Evolutionary conservation across 345 rosid genomes (phyloP).

Genomic region (Noccaea bulbosa): DNA sequence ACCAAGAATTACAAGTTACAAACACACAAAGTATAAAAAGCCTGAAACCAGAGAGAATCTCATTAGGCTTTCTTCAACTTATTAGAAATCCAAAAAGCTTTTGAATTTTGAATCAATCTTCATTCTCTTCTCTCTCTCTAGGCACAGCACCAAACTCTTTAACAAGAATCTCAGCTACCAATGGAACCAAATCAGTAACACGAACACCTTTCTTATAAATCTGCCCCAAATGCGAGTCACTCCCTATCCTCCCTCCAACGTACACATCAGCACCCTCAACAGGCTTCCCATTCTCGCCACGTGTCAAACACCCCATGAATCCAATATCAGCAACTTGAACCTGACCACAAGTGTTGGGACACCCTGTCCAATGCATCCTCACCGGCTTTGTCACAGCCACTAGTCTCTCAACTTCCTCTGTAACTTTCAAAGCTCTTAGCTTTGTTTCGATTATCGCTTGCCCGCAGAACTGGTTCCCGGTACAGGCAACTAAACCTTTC

Average conservation of each 20-base stretch:
- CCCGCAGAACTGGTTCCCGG: conserved; percentile 92
- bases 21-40: conserved; percentile 25
- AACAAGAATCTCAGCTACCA: conserved; percentile 77
- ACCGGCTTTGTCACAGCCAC: conserved; percentile 64
- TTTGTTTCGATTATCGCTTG: conserved; percentile 96
- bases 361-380: conserved; percentile 99
- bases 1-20: conserved; percentile 31
- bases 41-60: conserved; percentile 16
- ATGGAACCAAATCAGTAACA: conserved; percentile 80
- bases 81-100: conserved; percentile 14
- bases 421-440: conserved; percentile 81
- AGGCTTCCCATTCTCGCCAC: conserved; percentile 71
- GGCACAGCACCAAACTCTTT: conserved; percentile 82
- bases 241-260: conserved; percentile 86
- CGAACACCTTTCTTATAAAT: conserved; percentile 82
- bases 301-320: conserved; percentile 91
- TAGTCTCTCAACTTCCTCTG: conserved; percentile 79
- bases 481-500: conserved; percentile 92
- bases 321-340: conserved; percentile 97
- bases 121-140: conserved; percentile 82
- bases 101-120: conserved; percentile 53
- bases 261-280: conserved; percentile 85
- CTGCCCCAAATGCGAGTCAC: conserved; percentile 82
- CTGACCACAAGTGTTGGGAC: conserved; percentile 90
- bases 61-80: conserved; percentile 13